Evolutionary conservation across 768 basidiomycete genomes (phyloP).

Genomic region (Cubamyces sp.): DNA sequence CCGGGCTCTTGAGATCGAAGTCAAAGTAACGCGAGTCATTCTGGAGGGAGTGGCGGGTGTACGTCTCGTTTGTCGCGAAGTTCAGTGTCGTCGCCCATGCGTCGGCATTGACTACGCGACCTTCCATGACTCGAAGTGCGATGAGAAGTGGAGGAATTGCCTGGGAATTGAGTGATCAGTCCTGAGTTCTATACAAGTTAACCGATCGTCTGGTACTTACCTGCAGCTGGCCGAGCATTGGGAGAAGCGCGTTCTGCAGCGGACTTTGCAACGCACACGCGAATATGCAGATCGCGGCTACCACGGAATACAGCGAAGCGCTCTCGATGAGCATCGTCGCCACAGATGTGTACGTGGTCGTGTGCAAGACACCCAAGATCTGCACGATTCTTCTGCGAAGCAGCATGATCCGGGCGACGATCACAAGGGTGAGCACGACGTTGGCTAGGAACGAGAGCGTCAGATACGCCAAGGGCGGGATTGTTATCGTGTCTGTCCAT

Average conservation of each 20-base stretch:
- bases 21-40: too few species aligned
- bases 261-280: slow-evolving; percentile 26
- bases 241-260: slow-evolving; percentile 30
- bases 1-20: too few species aligned
- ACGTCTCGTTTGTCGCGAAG: not conserved
- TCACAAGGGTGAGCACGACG: slow-evolving; percentile 26
- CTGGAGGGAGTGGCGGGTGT: too few species aligned
- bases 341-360: slow-evolving; percentile 22
- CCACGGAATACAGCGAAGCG: slow-evolving; percentile 28
- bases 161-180: not conserved
- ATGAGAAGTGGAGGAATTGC: slow-evolving; percentile 31
- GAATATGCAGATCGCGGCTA: slow-evolving; percentile 26
- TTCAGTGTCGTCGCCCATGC: not conserved
- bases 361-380: not conserved
- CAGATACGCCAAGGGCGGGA: slow-evolving; percentile 29
- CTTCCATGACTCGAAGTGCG: slow-evolving; percentile 23
- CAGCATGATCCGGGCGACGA: slow-evolving; percentile 26
- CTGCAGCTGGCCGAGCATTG: slow-evolving; percentile 33
- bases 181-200: not conserved
- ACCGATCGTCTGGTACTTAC: slow-evolving; percentile 7
- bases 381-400: slow-evolving; percentile 1
- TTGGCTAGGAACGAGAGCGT: slow-evolving; percentile 27
- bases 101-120: slow-evolving; percentile 20
- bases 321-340: slow-evolving; percentile 31
- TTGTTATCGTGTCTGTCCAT: slow-evolving; percentile 22